These are phyloP conservation scores for Phaeosphaeriaceae sp. DNA, from an alignment of 2,329 filamentous ascomycete genomes.

Conservation along the genomic window DNA sequence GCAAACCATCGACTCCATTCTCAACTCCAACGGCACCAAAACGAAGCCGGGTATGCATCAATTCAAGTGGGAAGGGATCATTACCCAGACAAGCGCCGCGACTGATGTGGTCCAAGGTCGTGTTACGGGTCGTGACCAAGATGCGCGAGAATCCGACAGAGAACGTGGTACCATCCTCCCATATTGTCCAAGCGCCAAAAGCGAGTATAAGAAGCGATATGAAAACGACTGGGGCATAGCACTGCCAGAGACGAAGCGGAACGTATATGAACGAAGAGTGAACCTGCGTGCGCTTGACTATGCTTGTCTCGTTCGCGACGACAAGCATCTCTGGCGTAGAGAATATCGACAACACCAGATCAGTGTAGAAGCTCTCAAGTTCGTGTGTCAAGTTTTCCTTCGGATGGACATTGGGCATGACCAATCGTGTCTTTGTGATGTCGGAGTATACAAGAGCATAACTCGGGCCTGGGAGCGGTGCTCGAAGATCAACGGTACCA, in stretches of 20 bases:
- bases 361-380: slow-evolving; percentile 39
- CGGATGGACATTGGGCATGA: slow-evolving; percentile 31
- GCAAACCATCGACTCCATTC: slow-evolving; percentile 14
- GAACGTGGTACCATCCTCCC: slow-evolving; percentile 44
- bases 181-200: slow-evolving; percentile 37
- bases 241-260: slow-evolving; percentile 36
- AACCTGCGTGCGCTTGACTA: slow-evolving; percentile 30
- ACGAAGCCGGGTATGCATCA: slow-evolving; percentile 43
- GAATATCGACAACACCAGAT: slow-evolving; percentile 44
- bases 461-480: slow-evolving; percentile 33
- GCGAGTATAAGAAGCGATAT: slow-evolving; percentile 35
- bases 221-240: slow-evolving; percentile 41
- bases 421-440: slow-evolving; percentile 48
- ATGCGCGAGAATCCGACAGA: slow-evolving; percentile 43
- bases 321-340: slow-evolving; percentile 42
- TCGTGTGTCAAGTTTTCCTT: slow-evolving; percentile 52
- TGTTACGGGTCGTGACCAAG: slow-evolving; percentile 43
- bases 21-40: slow-evolving; percentile 38
- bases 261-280: slow-evolving; percentile 42
- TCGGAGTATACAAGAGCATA: slow-evolving; percentile 37
- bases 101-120: slow-evolving; percentile 46
- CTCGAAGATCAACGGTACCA: slow-evolving; percentile 37
- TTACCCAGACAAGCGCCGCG: slow-evolving; percentile 49
- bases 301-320: slow-evolving; percentile 15
- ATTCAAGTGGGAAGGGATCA: slow-evolving; percentile 47